Evolutionary conservation across 1,284 basidiomycete genomes (phyloP).

Genomic region (Marasmius fiardii): DNA sequence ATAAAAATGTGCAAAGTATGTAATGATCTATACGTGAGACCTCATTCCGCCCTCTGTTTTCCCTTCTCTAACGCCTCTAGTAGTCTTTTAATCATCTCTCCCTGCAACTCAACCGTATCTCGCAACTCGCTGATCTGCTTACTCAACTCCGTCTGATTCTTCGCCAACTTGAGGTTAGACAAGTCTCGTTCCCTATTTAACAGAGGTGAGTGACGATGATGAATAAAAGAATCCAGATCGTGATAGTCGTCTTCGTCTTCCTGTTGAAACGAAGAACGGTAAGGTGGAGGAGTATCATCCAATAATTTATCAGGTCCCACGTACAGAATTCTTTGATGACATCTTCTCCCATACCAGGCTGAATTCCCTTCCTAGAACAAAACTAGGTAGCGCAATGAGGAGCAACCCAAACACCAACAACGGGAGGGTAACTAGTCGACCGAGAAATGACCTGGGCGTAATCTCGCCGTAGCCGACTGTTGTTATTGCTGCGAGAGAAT

Average conservation of each 20-base stretch:
- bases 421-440: conserved; percentile 79
- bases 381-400: conserved; percentile 83
- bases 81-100: conserved; percentile 37
- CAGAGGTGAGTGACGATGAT: conserved; percentile 16
- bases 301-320: too few relatives aligned
- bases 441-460: conserved; percentile 78
- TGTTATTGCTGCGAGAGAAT: conserved; percentile 58
- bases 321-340: conserved; percentile 26
- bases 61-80: conserved; percentile 9
- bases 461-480: conserved; percentile 89
- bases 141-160: conserved; percentile 60
- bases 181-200: conserved; percentile 32
- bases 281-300: too few relatives aligned
- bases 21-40: neutral
- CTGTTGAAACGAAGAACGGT: too few relatives aligned
- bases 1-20: neutral
- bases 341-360: conserved; percentile 85
- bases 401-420: conserved; percentile 83
- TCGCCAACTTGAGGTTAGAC: conserved; percentile 53
- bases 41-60: conserved; percentile 5
- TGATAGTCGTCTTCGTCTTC: conserved; percentile 17
- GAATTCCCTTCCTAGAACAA: conserved; percentile 87
- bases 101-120: conserved; percentile 50
- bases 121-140: conserved; percentile 57
- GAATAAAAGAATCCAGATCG: conserved; percentile 17